Evolutionary conservation across 495 filamentous ascomycete species (phyloP), one percentile per base, ranked within the genome.

Genomic region (Echria macrotheca): DNA sequence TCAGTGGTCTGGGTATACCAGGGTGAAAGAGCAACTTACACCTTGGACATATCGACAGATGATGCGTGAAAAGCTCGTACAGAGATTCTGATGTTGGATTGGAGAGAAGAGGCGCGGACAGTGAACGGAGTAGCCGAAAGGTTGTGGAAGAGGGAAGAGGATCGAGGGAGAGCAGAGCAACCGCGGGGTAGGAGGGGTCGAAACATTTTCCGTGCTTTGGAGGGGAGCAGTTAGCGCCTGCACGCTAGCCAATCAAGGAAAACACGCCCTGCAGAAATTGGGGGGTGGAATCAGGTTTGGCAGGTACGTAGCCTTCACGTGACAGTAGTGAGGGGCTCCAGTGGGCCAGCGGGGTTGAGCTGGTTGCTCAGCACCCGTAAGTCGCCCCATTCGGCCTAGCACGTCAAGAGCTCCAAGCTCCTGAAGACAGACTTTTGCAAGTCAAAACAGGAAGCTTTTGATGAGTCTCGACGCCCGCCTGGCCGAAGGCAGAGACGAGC

Each of bases 181-280:
- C 64, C 67, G 67, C 69, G 69, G 63, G 69, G 68, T 67, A 67
- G 61, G 70, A 77, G 64, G 58, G 64, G 60, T 57, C 54, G 56
- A 59, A 70, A 67, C 56, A 66, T 61, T 62, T 60, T 64, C 51
- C 52, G 51, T 36, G n/a, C n/a, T 55, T 52, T 66, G 54, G 23
- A 45, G 43, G 57, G 49, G 42, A 53, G 53, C 42, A 36, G 57
- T 63, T 63, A 65, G 56, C 45, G 50, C 44, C 31, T 33, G 31
- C 26, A 15, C 4, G 5, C 17, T 10, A 37, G 49, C 63, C 60
- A 68, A 66, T 60, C 44, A 63, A 19, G 38, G 12, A 10, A 47
- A 8, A 8, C 9, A 17, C 19, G 26, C 0, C 7, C 1, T 28
- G 40, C 18, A 33, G 41, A 17, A 42, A 41, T 41, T 9, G 47